phyloP scores from a whole-genome alignment of 1,284 basidiomycete species.

The Exobasidium rhododendri region DNA sequence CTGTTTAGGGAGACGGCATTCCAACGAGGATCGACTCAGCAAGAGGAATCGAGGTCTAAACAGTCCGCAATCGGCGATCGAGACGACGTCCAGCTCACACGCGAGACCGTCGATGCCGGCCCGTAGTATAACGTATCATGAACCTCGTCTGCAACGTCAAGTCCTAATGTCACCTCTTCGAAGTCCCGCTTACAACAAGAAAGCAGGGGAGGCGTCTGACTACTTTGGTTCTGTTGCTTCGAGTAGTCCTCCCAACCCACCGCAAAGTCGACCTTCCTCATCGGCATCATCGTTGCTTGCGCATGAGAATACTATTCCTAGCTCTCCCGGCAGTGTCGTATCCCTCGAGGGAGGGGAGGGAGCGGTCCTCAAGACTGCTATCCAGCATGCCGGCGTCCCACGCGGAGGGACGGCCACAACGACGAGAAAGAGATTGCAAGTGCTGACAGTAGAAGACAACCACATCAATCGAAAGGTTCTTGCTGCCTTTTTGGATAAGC shows the following conservation, averaged over 20 bases:
- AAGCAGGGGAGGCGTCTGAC: slow-evolving; percentile 13
- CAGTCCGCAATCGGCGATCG: background rate
- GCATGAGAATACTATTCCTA: slow-evolving; percentile 37
- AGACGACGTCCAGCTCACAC: background rate
- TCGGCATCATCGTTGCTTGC: background rate
- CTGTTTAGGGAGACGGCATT: slow-evolving; percentile 43
- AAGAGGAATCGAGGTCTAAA: background rate
- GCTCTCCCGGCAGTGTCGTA: slow-evolving; percentile 55
- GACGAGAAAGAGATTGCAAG: slow-evolving; percentile 16
- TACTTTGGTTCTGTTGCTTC: slow-evolving; percentile 17
- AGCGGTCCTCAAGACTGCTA: slow-evolving; percentile 58
- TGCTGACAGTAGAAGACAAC: slow-evolving; percentile 37
- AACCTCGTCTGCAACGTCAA: slow-evolving; percentile 42
- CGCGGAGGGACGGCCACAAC: background rate
- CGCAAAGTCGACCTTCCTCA: background rate
- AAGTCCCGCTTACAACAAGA: slow-evolving; percentile 8
- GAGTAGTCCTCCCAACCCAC: background rate
- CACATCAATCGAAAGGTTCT: slow-evolving; percentile 57
- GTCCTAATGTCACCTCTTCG: slow-evolving; percentile 40
- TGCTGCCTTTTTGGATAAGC: slow-evolving; percentile 74
- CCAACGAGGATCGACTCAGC: slow-evolving; percentile 28
- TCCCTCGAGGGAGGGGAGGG: slow-evolving; percentile 59
- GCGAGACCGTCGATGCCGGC: slow-evolving; percentile 38
- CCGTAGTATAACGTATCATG: slow-evolving; percentile 49
- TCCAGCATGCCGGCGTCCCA: slow-evolving; percentile 21